Evolutionary conservation across 306 rosid genomes (phyloP).

Genomic region (Gastrolobium bilobum): DNA sequence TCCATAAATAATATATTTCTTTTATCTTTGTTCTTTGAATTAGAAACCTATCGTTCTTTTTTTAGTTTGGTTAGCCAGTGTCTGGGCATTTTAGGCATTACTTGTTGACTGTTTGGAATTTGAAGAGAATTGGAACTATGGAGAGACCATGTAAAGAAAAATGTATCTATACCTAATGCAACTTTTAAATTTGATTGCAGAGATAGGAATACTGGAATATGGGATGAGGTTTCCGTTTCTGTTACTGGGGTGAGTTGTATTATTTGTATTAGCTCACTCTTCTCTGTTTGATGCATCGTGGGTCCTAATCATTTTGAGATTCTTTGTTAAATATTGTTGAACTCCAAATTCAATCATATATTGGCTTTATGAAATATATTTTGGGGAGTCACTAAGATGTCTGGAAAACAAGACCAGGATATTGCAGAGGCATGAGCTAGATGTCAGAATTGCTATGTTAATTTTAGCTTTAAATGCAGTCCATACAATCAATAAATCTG

Average conservation of each 20-base stretch:
- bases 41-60: background rate
- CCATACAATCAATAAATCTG: slow-evolving; percentile 26
- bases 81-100: slow-evolving; percentile 1
- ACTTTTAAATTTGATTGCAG: slow-evolving; percentile 59
- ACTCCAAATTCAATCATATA: slow-evolving; percentile 29
- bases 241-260: slow-evolving; percentile 84
- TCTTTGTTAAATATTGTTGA: slow-evolving; percentile 39
- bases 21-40: background rate
- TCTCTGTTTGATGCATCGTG: background rate
- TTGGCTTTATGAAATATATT: slow-evolving; percentile 25
- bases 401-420: slow-evolving; percentile 32
- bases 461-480: slow-evolving; percentile 39
- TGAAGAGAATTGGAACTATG: slow-evolving; percentile 35
- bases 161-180: slow-evolving; percentile 39
- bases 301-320: slow-evolving; percentile 13
- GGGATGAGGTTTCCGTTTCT: slow-evolving; percentile 93
- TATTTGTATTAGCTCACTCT: slow-evolving; percentile 12
- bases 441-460: slow-evolving; percentile 19
- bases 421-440: slow-evolving; percentile 27
- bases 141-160: slow-evolving; percentile 31
- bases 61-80: slow-evolving; percentile 31
- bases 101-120: slow-evolving; percentile 30
- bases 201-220: slow-evolving; percentile 98
- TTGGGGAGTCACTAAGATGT: slow-evolving; percentile 33
- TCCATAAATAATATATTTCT: slow-evolving; percentile 1